A percentile compares a stretch with the other conserved stretches of the same genome.
Evolutionary conservation across 2,329 filamentous ascomycete genomes (phyloP).

Genomic region (Chaetomium globosum): DNA sequence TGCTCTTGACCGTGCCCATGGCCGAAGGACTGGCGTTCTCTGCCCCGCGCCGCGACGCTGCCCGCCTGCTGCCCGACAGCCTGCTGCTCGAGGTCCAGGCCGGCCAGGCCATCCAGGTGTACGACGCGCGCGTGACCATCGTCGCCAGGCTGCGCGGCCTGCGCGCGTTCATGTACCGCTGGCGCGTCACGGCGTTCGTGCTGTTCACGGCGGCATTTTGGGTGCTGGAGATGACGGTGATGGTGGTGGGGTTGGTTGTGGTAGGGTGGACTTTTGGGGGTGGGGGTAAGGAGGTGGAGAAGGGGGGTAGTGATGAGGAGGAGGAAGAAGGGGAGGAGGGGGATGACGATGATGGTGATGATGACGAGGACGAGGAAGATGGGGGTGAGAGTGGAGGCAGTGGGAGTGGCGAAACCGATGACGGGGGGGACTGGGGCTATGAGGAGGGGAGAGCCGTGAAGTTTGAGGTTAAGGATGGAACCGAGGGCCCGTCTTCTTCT

Average conservation of each 20-base stretch:
- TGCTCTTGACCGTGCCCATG: conserved; percentile 67
- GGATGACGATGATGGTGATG: not conserved
- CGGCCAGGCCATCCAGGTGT: conserved; percentile 72
- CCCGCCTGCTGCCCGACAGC: conserved; percentile 47
- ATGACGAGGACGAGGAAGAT: too few species aligned
- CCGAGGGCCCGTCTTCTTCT: not conserved
- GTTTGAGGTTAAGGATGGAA: not conserved
- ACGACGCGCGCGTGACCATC: conserved; percentile 68
- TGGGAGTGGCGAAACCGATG: conserved; percentile 20
- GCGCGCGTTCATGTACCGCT: conserved; percentile 84
- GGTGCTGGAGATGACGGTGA: conserved; percentile 70
- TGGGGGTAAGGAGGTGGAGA: not conserved
- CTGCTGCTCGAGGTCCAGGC: conserved; percentile 69
- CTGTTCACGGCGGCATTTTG: conserved; percentile 75
- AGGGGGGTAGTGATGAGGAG: conserved; percentile 30
- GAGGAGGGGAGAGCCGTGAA: not conserved
- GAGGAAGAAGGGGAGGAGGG: conserved; percentile 36
- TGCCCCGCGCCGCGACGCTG: not conserved
- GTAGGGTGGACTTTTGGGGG: conserved; percentile 46
- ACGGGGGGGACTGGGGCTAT: not conserved
- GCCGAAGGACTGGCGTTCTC: conserved; percentile 71
- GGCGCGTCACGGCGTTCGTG: conserved; percentile 70
- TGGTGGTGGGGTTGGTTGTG: conserved; percentile 65
- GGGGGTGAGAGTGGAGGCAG: not conserved
- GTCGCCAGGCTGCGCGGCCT: conserved; percentile 76